A percentile compares a stretch with the other conserved stretches of the same genome.
Evolutionary conservation across 2,329 filamentous ascomycete genomes (phyloP).

Genomic region (Exophiala mesophila): DNA sequence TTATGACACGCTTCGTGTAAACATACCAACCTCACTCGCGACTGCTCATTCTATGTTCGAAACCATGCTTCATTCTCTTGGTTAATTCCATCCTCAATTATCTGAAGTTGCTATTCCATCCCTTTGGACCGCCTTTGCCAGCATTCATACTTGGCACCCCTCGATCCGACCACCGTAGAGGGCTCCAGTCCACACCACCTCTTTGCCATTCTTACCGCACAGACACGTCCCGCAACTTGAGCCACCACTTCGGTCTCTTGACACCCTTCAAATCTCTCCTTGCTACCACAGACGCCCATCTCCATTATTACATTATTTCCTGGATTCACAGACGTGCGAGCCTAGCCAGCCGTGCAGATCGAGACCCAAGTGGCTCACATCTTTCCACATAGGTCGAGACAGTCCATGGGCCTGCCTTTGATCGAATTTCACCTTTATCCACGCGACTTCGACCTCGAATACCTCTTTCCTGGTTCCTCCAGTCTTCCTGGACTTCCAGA

Average conservation of each 20-base stretch:
- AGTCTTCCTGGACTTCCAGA: conserved; percentile 7
- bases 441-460: conserved; percentile 20
- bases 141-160: conserved; percentile 12
- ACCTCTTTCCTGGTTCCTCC: conserved; percentile 11
- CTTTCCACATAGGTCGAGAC: no score
- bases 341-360: no score
- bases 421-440: conserved; percentile 8
- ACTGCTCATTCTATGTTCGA: neutral
- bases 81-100: neutral
- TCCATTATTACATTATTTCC: no score
- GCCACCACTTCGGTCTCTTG: conserved; percentile 2
- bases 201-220: conserved; percentile 14
- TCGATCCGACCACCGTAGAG: conserved; percentile 15
- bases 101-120: conserved; percentile 4
- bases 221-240: conserved; percentile 18
- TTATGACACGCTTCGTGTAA: neutral
- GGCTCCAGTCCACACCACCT: conserved; percentile 2
- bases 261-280: conserved; percentile 20
- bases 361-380: no score
- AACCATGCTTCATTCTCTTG: neutral
- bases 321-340: no score
- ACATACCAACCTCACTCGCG: neutral
- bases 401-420: no score
- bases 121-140: conserved; percentile 14
- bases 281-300: neutral